Conservation (phyloP, 2,329 filamentous ascomycete species). For the Pseudogymnoascus sp. region DNA sequence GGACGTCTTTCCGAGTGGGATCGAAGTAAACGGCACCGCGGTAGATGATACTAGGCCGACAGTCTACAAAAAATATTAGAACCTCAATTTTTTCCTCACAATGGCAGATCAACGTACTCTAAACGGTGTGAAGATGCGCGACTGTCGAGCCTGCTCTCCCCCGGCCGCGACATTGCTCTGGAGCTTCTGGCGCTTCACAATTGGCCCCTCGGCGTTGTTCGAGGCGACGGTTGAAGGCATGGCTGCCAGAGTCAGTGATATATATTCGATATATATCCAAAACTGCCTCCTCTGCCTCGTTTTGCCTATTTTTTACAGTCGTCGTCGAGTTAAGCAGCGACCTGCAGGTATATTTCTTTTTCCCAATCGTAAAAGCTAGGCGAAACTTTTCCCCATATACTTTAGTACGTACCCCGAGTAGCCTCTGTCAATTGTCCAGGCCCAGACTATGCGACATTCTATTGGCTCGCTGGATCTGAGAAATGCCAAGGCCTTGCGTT, state of each 20-base stretch:
- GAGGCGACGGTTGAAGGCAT: conserved; percentile 38
- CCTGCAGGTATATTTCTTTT: conserved; percentile 7
- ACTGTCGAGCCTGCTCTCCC: conserved; percentile 43
- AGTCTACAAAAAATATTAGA: conserved; percentile 51
- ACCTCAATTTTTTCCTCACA: neutral
- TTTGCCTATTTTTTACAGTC: conserved; percentile 2
- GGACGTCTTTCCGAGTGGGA: conserved; percentile 85
- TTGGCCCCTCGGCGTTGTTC: conserved; percentile 50
- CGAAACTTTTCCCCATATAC: conserved; percentile 10
- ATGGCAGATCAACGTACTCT: conserved; percentile 52
- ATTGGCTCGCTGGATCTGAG: neutral
- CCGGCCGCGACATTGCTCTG: conserved; percentile 34
- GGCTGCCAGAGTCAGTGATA: conserved; percentile 14
- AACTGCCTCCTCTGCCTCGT: conserved; percentile 32
- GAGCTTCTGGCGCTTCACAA: conserved; percentile 72
- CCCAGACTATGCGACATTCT: neutral
- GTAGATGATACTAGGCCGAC: conserved; percentile 91
- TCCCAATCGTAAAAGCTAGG: conserved; percentile 5
- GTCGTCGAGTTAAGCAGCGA: conserved; percentile 9
- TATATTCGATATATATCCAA: conserved; percentile 20
- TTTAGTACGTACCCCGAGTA: neutral
- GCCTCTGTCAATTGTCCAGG: conserved; percentile 4
- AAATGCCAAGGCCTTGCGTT: conserved; percentile 3
- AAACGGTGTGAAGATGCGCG: conserved; percentile 88
- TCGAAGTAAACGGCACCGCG: conserved; percentile 77